Evolutionary conservation across 441 rosid genomes (phyloP).

Genomic region (Capsella rubella): DNA sequence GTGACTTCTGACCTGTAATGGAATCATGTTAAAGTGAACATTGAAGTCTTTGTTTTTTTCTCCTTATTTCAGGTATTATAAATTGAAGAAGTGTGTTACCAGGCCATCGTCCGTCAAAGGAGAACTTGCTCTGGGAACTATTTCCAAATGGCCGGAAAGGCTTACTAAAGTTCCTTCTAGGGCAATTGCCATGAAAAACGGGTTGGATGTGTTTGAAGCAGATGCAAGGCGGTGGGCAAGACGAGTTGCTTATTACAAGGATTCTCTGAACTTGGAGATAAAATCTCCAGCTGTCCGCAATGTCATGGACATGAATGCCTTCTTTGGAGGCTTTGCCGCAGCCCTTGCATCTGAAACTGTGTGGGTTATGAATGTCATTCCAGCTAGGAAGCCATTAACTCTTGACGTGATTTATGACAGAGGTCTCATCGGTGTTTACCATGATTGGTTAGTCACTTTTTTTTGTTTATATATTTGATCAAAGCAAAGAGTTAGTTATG

Average conservation of each 20-base stretch:
- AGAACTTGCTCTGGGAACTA: slow-evolving; percentile 68
- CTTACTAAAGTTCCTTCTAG: slow-evolving; percentile 73
- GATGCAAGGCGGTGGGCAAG: slow-evolving; percentile 89
- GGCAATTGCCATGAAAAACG: slow-evolving; percentile 73
- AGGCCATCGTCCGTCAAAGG: slow-evolving; percentile 67
- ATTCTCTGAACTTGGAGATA: slow-evolving; percentile 67
- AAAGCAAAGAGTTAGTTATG: not conserved
- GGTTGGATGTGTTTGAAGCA: slow-evolving; percentile 86
- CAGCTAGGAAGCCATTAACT: slow-evolving; percentile 82
- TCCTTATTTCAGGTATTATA: slow-evolving; percentile 70
- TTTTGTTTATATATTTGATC: slow-evolving; percentile 14
- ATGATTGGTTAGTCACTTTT: slow-evolving; percentile 80
- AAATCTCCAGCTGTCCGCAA: slow-evolving; percentile 83
- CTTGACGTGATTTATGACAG: slow-evolving; percentile 85
- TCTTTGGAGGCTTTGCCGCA: slow-evolving; percentile 96
- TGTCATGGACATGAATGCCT: slow-evolving; percentile 93
- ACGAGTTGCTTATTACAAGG: slow-evolving; percentile 85
- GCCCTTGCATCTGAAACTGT: slow-evolving; percentile 78
- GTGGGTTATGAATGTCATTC: slow-evolving; percentile 97
- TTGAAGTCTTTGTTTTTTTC: slow-evolving; percentile 27
- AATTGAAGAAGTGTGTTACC: slow-evolving; percentile 78
- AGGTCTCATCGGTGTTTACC: slow-evolving; percentile 91
- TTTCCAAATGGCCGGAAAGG: slow-evolving; percentile 86
- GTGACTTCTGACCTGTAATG: slow-evolving; percentile 3
- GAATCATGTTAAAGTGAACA: not conserved